Conservation (phyloP, 495 filamentous ascomycete genomes). For the Hypoxylon trugodes region DNA sequence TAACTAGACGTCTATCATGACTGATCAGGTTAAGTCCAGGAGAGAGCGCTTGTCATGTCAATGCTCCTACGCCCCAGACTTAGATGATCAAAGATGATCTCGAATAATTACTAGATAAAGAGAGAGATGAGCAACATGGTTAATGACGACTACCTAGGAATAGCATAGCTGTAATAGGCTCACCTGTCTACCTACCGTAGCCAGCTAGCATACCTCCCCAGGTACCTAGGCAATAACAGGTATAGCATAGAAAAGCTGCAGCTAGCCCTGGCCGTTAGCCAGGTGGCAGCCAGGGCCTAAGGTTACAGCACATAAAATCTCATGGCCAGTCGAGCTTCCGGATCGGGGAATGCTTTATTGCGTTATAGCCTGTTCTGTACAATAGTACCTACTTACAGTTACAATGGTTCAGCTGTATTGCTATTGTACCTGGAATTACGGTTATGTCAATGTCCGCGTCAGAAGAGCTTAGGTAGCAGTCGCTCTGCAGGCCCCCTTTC, state of each 20-base stretch:
- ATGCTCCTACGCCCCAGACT: slow-evolving; percentile 13
- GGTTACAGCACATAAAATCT: slow-evolving; percentile 27
- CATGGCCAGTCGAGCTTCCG: slow-evolving; percentile 23
- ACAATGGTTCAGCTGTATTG: background rate
- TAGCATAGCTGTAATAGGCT: slow-evolving; percentile 19
- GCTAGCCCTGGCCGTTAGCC: slow-evolving; percentile 21
- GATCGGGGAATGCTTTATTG: slow-evolving; percentile 24
- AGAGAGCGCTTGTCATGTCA: slow-evolving; percentile 10
- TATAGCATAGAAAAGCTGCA: slow-evolving; percentile 7
- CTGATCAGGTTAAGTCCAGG: slow-evolving; percentile 17
- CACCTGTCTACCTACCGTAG: slow-evolving; percentile 8
- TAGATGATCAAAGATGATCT: slow-evolving; percentile 23
- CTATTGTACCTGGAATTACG: slow-evolving; percentile 20
- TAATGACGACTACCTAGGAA: slow-evolving; percentile 28
- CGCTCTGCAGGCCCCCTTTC: slow-evolving; percentile 10
- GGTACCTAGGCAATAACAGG: background rate
- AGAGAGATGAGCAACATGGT: slow-evolving; percentile 20
- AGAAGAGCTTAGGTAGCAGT: slow-evolving; percentile 1
- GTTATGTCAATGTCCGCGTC: slow-evolving; percentile 14
- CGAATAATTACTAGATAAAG: slow-evolving; percentile 11
- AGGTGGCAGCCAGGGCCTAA: slow-evolving; percentile 33
- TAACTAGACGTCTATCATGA: slow-evolving; percentile 22
- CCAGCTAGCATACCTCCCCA: too few relatives aligned
- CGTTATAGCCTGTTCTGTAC: slow-evolving; percentile 17
- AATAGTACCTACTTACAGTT: slow-evolving; percentile 20